Evolutionary conservation across 1,284 basidiomycete genomes (phyloP).

Genomic region (Neonothopanus nambi): DNA sequence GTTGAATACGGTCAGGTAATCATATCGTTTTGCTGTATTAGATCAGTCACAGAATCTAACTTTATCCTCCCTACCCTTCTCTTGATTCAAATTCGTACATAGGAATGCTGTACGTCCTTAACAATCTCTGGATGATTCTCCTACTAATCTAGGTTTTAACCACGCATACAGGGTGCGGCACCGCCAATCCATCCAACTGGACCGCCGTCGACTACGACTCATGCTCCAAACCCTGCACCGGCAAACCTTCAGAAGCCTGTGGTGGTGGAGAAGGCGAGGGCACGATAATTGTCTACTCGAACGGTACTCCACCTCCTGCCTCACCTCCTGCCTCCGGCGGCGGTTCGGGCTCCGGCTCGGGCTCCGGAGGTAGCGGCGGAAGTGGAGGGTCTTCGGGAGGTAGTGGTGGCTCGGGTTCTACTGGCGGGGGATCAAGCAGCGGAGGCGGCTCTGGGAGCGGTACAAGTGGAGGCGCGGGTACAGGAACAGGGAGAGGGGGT

Average conservation of each 20-base stretch:
- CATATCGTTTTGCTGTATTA: neutral
- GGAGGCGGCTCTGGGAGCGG: neutral
- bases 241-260: conserved; percentile 1
- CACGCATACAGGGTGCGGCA: neutral
- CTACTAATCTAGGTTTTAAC: neutral
- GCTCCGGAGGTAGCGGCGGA: neutral
- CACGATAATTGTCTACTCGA: neutral
- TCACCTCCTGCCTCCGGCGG: neutral
- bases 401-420: neutral
- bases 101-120: conserved; percentile 8
- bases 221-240: neutral
- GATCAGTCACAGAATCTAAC: neutral
- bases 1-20: conserved; percentile 5
- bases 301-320: neutral
- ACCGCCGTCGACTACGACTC: neutral
- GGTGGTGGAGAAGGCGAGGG: neutral
- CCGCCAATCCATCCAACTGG: neutral
- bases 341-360: neutral
- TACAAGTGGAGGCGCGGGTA: neutral
- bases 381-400: neutral
- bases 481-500: neutral
- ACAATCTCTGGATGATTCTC: too few species aligned
- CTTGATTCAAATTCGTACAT: neutral
- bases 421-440: too few species aligned
- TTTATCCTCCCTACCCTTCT: neutral